These are phyloP conservation scores for Chaetomiaceae sp. DNA, from an alignment of 2,329 filamentous ascomycete genomes.

Conservation along the genomic window DNA sequence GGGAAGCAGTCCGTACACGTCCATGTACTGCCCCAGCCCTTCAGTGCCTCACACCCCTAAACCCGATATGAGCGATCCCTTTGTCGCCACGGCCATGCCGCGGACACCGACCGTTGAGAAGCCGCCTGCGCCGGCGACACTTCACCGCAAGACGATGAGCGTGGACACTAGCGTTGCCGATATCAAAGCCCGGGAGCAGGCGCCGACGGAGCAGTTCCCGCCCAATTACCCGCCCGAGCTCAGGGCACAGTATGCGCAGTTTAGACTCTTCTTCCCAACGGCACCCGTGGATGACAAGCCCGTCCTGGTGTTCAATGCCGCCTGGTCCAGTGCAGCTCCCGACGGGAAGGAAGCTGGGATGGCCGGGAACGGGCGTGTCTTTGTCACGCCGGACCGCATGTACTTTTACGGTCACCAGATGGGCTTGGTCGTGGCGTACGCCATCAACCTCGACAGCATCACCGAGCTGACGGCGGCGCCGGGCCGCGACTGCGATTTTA, in stretches of 20 bases:
- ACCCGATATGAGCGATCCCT: constrained; percentile 36
- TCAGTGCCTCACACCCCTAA: constrained; percentile 24
- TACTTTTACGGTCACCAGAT: constrained; percentile 97
- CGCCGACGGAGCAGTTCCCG: constrained; percentile 54
- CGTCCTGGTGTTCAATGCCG: constrained; percentile 86
- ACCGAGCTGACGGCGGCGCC: constrained; percentile 85
- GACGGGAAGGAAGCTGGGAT: constrained; percentile 50
- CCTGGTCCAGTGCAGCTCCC: constrained; percentile 61
- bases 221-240: constrained; percentile 76
- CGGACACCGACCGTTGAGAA: constrained; percentile 32
- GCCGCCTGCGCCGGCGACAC: constrained; percentile 16
- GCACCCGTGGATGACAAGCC: constrained; percentile 74
- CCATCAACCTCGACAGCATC: constrained; percentile 69
- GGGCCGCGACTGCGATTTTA: constrained; percentile 86
- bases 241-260: constrained; percentile 85
- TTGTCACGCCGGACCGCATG: constrained; percentile 79
- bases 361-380: constrained; percentile 67
- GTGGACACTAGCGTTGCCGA: constrained; percentile 34
- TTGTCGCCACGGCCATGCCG: constrained; percentile 30
- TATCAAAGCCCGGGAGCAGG: constrained; percentile 12
- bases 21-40: constrained; percentile 30
- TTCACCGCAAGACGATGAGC: constrained; percentile 43
- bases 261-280: constrained; percentile 82
- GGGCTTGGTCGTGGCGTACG: constrained; percentile 80
- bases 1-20: constrained; percentile 77